Conservation (phyloP, 2,329 filamentous ascomycete species). For the Macrophomina pseudophaseolina region DNA sequence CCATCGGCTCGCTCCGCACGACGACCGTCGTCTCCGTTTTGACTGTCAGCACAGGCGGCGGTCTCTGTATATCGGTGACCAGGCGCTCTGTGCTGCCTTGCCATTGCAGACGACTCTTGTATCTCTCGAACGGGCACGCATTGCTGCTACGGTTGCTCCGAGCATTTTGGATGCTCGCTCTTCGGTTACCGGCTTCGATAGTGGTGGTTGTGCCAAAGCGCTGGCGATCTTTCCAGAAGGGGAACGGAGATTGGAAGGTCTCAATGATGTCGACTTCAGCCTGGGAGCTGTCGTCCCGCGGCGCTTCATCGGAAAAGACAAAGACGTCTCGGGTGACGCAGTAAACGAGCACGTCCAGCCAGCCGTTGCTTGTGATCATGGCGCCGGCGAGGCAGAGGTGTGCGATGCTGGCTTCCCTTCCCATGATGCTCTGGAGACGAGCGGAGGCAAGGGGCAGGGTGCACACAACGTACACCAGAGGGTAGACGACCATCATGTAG, state of each 20-base stretch:
- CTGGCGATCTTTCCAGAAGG: slow-evolving; percentile 37
- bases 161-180: not conserved
- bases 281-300: slow-evolving; percentile 29
- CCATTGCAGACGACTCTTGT: not conserved
- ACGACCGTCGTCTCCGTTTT: slow-evolving; percentile 53
- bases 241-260: slow-evolving; percentile 36
- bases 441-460: slow-evolving; percentile 69
- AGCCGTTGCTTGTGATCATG: slow-evolving; percentile 63
- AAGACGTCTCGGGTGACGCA: slow-evolving; percentile 62
- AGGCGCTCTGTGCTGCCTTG: slow-evolving; percentile 16
- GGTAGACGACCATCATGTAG: slow-evolving; percentile 69
- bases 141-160: slow-evolving; percentile 29
- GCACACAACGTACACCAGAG: slow-evolving; percentile 71
- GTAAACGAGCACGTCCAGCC: slow-evolving; percentile 64
- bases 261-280: slow-evolving; percentile 40
- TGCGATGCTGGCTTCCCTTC: slow-evolving; percentile 47
- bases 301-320: slow-evolving; percentile 56
- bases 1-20: slow-evolving; percentile 29
- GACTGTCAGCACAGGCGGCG: slow-evolving; percentile 32
- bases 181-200: slow-evolving; percentile 40
- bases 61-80: not conserved
- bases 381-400: slow-evolving; percentile 60
- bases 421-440: slow-evolving; percentile 67
- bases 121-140: slow-evolving; percentile 32
- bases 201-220: slow-evolving; percentile 54